Evolutionary conservation across 2,329 filamentous ascomycete species (phyloP), one percentile per base, ranked within the genome.

Genomic region (Fusarium liriodendri): DNA sequence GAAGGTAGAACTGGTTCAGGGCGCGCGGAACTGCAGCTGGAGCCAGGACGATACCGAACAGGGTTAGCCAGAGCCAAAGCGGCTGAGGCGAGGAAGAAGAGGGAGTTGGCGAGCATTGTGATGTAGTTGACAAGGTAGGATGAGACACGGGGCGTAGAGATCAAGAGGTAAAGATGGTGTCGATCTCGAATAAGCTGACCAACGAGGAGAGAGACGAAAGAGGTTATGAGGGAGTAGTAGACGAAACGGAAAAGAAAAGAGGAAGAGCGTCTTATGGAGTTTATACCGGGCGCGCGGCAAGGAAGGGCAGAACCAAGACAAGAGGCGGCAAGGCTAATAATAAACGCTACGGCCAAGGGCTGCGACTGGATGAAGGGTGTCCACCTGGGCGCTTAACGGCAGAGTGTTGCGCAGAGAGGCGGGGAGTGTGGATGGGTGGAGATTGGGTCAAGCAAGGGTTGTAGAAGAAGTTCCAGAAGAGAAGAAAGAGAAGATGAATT

Each of bases 1-100:
- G 79, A 79, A 35, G 85, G 86, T 16, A 88, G 79, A 25, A 70
- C 69, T 42, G 80, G 80, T 8, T 66, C 35, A 16, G 75, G 68
- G 25, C 66, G 70, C 22, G 72, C 62, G 14, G 73, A 45, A 3
- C 57, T 65, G 32, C 71, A 75, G 32, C 69, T 66, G 38, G 75
- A 80, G 32, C 70, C 62, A 70, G 64, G 35, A 27, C 67, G 69
- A 38, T 64, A 59, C 25, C 57, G 55, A 52, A 78, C 62, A 35
- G 78, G 83, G 32, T 77, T 79, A 69, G 77, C 81, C 63, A 76
- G 67, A 69, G 75, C 77, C 72, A 83, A 70, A 68, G 80, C 78
- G 67, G 82, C 80, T 38, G 80, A 79, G 72, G 79, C 80, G 42
- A 84, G 74, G 63, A 82, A 33, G 69, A 84, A 38, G 32, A 82